Evolutionary conservation across 257 asterid species (phyloP).

Genomic region (Solanum ossicruentum): DNA sequence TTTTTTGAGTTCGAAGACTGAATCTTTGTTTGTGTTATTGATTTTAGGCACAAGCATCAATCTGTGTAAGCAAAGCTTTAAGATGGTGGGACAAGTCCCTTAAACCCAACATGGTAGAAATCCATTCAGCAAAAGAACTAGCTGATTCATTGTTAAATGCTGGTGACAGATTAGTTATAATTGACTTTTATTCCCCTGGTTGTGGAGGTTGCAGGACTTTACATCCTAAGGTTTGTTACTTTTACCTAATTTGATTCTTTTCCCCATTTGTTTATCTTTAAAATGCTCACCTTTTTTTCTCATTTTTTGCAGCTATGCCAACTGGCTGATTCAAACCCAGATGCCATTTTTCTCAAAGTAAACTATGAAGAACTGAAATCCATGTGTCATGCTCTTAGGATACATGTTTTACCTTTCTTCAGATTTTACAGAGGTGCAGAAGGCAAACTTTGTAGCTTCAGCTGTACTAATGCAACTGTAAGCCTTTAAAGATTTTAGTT

Average conservation of each 20-base stretch:
- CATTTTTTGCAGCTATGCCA: conserved; percentile 60
- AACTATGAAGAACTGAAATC: conserved; percentile 64
- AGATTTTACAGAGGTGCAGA: conserved; percentile 79
- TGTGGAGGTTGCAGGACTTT: conserved; percentile 93
- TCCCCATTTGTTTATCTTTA: background rate
- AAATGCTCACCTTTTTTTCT: background rate
- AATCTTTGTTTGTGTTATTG: background rate
- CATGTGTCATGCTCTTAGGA: conserved; percentile 66
- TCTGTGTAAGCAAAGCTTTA: conserved; percentile 32
- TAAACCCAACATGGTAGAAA: conserved; percentile 75
- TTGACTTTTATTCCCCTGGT: conserved; percentile 89
- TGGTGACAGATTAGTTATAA: conserved; percentile 66
- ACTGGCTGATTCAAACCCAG: conserved; percentile 64
- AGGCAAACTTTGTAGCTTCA: conserved; percentile 73
- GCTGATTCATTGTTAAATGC: conserved; percentile 54
- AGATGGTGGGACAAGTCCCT: conserved; percentile 91
- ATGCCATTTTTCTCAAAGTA: conserved; percentile 58
- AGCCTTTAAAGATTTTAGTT: conserved; percentile 3
- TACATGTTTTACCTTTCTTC: conserved; percentile 85
- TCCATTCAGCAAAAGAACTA: conserved; percentile 53
- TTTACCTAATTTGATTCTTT: background rate
- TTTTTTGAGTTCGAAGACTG: background rate
- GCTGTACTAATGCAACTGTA: conserved; percentile 95
- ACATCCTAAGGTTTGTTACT: conserved; percentile 65
- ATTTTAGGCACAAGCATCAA: conserved; percentile 51